Conservation (phyloP, 495 filamentous ascomycete genomes). For the Neurospora sp. region DNA sequence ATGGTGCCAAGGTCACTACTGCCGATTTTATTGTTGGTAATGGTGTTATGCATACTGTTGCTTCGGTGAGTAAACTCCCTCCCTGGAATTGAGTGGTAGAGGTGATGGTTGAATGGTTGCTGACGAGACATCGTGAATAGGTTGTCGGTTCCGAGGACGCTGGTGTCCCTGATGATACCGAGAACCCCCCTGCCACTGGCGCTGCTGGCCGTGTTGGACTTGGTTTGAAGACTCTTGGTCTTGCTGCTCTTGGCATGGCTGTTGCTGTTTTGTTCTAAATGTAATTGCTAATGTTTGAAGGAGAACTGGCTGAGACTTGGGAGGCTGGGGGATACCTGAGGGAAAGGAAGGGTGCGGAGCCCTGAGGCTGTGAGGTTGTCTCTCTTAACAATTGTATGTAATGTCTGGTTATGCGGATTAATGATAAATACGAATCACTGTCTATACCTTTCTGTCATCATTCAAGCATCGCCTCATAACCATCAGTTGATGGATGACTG, state of each 20-base stretch:
- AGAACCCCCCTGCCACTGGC: background rate
- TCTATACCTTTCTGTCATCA: background rate
- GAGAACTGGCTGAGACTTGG: background rate
- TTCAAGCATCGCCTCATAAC: background rate
- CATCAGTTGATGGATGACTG: background rate
- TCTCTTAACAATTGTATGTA: background rate
- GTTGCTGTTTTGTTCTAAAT: background rate
- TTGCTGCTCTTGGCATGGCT: background rate
- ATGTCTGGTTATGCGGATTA: background rate
- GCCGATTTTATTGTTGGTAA: slow-evolving; percentile 24
- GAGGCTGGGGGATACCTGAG: background rate
- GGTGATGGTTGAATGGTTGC: background rate
- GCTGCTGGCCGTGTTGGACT: background rate
- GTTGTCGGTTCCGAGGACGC: background rate
- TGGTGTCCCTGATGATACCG: background rate
- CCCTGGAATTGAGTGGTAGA: no score
- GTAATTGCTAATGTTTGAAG: background rate
- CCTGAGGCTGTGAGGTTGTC: background rate
- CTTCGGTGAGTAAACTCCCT: slow-evolving; percentile 18
- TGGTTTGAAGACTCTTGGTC: background rate
- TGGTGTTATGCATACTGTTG: slow-evolving; percentile 30
- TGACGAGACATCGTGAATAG: background rate
- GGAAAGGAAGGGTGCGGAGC: background rate
- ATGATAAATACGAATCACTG: background rate
- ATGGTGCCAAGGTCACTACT: slow-evolving; percentile 24